Evolutionary conservation across 169 alveolate species (phyloP).

Genomic region (Eimeria falciformis): DNA sequence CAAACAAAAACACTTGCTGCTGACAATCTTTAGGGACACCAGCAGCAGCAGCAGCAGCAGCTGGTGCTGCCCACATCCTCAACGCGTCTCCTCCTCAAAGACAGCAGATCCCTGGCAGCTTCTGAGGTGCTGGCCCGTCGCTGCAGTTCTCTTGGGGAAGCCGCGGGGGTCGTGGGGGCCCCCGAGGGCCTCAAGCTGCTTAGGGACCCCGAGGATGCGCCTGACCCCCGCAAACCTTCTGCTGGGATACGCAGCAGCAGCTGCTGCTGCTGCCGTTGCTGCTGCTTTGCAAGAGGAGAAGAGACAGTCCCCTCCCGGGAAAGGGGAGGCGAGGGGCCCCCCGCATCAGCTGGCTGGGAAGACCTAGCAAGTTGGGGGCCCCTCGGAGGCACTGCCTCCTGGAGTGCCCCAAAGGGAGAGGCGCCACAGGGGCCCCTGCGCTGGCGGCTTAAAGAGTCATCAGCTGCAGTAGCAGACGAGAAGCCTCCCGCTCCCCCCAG

Average conservation of each 20-base stretch:
- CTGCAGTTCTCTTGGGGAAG: slow-evolving; percentile 53
- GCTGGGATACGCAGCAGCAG: neutral
- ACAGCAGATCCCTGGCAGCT: neutral
- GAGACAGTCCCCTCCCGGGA: slow-evolving; percentile 5
- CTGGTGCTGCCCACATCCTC: slow-evolving; percentile 36
- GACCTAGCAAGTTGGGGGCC: neutral
- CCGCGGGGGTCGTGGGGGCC: slow-evolving; percentile 23
- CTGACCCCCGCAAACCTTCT: slow-evolving; percentile 51
- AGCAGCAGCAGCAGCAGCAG: neutral
- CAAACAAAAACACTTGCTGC: neutral
- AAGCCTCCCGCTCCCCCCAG: slow-evolving; percentile 45
- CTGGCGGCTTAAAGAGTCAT: neutral
- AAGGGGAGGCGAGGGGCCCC: neutral
- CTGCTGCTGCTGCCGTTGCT: slow-evolving; percentile 45
- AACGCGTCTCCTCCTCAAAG: slow-evolving; percentile 58
- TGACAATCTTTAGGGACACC: neutral
- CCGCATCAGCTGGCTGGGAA: neutral
- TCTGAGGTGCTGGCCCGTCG: slow-evolving; percentile 19
- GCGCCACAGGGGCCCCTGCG: neutral
- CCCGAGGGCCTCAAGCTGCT: slow-evolving; percentile 25
- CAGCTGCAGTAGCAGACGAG: slow-evolving; percentile 5
- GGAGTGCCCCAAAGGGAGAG: neutral
- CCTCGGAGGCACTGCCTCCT: slow-evolving; percentile 14
- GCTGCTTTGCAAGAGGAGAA: neutral
- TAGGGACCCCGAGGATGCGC: slow-evolving; percentile 17